Percentiles rank a stretch among this genome's conserved stretches.
These are phyloP conservation scores for Pseudogymnoascus sp. DNA, from an alignment of 2,329 filamentous ascomycete species.

Conservation along the genomic window DNA sequence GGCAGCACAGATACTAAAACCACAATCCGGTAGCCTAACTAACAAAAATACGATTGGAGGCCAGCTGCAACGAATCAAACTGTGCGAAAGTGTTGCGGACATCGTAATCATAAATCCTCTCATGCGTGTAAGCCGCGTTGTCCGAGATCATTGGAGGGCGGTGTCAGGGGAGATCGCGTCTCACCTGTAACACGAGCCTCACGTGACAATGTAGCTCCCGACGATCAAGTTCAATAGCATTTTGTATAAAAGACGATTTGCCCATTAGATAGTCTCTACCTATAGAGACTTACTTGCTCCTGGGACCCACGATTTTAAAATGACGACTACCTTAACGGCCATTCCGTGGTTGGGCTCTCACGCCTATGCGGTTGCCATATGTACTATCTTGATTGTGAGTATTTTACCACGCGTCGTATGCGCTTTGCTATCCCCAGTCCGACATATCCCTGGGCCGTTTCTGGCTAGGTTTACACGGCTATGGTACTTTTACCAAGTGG, in stretches of 20 bases:
- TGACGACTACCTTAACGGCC: neutral
- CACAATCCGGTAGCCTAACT: no score
- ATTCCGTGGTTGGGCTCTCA: neutral
- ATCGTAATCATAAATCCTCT: neutral
- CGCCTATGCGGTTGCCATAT: neutral
- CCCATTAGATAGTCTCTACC: neutral
- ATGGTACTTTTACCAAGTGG: slow-evolving; percentile 35
- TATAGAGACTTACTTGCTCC: neutral
- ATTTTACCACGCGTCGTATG: neutral
- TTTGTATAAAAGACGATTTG: neutral
- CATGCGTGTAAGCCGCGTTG: neutral
- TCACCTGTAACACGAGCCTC: neutral
- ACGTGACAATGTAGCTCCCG: neutral
- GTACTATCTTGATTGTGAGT: neutral
- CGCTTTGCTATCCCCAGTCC: slow-evolving; percentile 26
- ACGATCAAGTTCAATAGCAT: neutral
- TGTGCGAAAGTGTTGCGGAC: neutral
- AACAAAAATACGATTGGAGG: neutral
- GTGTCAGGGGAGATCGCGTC: neutral
- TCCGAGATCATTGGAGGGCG: neutral
- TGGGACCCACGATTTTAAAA: neutral
- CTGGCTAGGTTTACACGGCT: slow-evolving; percentile 35
- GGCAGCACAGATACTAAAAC: no score
- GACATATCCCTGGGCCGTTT: slow-evolving; percentile 37
- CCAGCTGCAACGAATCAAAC: neutral